These are phyloP conservation scores for Linnemannia hyalina DNA, from an alignment of 192 early-diverging fungal genomes.

Conservation along the genomic window DNA sequence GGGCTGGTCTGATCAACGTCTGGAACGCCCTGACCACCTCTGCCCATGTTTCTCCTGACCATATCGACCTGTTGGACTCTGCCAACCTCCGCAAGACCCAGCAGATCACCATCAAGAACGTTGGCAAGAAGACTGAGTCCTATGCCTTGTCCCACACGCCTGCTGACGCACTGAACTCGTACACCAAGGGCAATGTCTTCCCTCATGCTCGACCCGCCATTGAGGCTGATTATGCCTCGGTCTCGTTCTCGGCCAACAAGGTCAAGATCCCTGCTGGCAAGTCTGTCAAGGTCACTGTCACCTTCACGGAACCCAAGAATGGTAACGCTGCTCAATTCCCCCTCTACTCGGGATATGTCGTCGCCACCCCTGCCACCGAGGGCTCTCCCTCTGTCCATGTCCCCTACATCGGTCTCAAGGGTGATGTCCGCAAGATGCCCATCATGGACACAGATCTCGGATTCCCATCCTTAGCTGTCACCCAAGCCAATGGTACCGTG, in stretches of 20 bases:
- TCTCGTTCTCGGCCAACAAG: conserved; percentile 37
- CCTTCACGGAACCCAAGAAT: conserved; percentile 51
- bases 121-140: conserved; percentile 35
- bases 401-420: conserved; percentile 45
- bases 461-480: conserved; percentile 13
- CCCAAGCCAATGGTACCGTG: neutral
- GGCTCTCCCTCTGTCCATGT: conserved; percentile 21
- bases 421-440: conserved; percentile 31
- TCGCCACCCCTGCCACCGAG: conserved; percentile 26
- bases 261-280: conserved; percentile 51
- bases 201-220: conserved; percentile 19
- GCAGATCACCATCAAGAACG: conserved; percentile 57
- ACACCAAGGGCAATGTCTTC: conserved; percentile 31
- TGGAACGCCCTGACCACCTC: conserved; percentile 26
- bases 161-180: conserved; percentile 46
- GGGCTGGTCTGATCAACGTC: conserved; percentile 46
- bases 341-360: conserved; percentile 29
- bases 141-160: conserved; percentile 56
- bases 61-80: conserved; percentile 35
- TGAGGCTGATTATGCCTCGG: conserved; percentile 39
- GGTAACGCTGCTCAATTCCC: conserved; percentile 14
- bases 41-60: conserved; percentile 22
- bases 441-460: conserved; percentile 24
- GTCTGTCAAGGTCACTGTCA: conserved; percentile 47
- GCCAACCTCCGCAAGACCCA: conserved; percentile 33